A percentile compares a stretch with the other conserved stretches of the same genome.
Evolutionary conservation across 1,284 basidiomycete species (phyloP).

Genomic region (Prillingera fragicola): DNA sequence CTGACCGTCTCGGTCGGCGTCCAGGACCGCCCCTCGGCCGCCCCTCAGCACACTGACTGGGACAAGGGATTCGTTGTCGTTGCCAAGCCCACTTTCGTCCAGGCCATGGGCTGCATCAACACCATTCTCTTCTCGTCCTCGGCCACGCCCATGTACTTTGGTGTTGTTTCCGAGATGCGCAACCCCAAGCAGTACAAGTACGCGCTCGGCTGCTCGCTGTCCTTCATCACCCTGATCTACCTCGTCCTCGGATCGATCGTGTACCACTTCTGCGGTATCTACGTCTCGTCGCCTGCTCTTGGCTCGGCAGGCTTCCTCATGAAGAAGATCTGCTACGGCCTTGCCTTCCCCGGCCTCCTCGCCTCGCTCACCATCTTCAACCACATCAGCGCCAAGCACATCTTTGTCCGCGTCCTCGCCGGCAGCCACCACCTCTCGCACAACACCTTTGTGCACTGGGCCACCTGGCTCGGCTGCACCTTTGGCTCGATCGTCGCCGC

Average conservation of each 20-base stretch:
- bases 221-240: slow-evolving; percentile 19
- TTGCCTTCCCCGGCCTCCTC: slow-evolving; percentile 38
- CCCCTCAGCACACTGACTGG: slow-evolving; percentile 31
- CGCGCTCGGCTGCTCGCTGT: slow-evolving; percentile 18
- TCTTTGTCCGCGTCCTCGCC: slow-evolving; percentile 38
- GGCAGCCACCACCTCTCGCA: slow-evolving; percentile 31
- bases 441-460: slow-evolving; percentile 32
- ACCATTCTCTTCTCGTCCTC: slow-evolving; percentile 13
- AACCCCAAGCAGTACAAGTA: slow-evolving; percentile 23
- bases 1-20: slow-evolving; percentile 41
- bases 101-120: slow-evolving; percentile 23
- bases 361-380: slow-evolving; percentile 13
- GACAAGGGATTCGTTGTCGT: slow-evolving; percentile 31
- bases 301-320: slow-evolving; percentile 25
- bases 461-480: slow-evolving; percentile 31
- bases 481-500: slow-evolving; percentile 16
- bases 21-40: slow-evolving; percentile 38
- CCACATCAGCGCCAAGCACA: slow-evolving; percentile 19
- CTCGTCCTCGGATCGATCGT: slow-evolving; percentile 27
- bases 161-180: slow-evolving; percentile 26
- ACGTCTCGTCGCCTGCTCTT: slow-evolving; percentile 32
- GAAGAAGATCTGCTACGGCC: slow-evolving; percentile 41
- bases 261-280: slow-evolving; percentile 29
- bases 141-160: slow-evolving; percentile 16
- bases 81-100: slow-evolving; percentile 24